A percentile compares a stretch with the other conserved stretches of the same genome.
phyloP scores from a whole-genome alignment of 2,329 filamentous ascomycete species.

The Orbilia ellipsospora region DNA sequence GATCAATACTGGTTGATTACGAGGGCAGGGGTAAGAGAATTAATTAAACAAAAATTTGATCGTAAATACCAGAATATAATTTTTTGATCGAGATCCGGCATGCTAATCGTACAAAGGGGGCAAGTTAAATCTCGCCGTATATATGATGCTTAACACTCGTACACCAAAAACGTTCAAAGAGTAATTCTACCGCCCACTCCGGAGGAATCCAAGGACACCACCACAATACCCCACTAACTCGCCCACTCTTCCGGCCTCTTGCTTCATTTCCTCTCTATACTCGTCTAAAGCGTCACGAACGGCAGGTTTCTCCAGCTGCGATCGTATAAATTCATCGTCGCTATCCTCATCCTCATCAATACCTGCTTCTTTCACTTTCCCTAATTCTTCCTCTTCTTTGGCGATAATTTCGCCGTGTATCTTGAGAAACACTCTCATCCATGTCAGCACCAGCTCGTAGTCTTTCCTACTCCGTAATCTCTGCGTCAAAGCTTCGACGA shows the following conservation, averaged over 20 bases:
- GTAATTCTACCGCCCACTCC: slow-evolving; percentile 66
- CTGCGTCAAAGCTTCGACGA: slow-evolving; percentile 81
- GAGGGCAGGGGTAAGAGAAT: no score
- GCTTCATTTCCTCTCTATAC: slow-evolving; percentile 79
- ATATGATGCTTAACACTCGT: slow-evolving; percentile 3
- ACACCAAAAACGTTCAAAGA: not conserved
- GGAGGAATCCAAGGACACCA: slow-evolving; percentile 84
- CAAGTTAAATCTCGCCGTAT: not conserved
- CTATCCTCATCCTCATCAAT: slow-evolving; percentile 63
- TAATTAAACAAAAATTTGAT: no score
- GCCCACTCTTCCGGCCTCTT: slow-evolving; percentile 76
- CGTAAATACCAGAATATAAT: not conserved
- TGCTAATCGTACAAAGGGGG: slow-evolving; percentile 21
- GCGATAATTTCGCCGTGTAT: slow-evolving; percentile 75
- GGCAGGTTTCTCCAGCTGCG: slow-evolving; percentile 34
- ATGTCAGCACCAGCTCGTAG: slow-evolving; percentile 93
- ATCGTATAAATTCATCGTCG: slow-evolving; percentile 58
- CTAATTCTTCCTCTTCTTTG: slow-evolving; percentile 50
- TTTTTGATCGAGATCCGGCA: not conserved
- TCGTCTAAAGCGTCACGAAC: slow-evolving; percentile 69
- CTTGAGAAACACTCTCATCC: slow-evolving; percentile 94
- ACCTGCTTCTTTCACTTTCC: slow-evolving; percentile 45
- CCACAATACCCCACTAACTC: slow-evolving; percentile 86
- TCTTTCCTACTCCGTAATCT: slow-evolving; percentile 77
- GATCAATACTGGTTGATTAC: no score